Conservation (phyloP, 768 basidiomycete genomes). For the Panaeolus papilionaceus region DNA sequence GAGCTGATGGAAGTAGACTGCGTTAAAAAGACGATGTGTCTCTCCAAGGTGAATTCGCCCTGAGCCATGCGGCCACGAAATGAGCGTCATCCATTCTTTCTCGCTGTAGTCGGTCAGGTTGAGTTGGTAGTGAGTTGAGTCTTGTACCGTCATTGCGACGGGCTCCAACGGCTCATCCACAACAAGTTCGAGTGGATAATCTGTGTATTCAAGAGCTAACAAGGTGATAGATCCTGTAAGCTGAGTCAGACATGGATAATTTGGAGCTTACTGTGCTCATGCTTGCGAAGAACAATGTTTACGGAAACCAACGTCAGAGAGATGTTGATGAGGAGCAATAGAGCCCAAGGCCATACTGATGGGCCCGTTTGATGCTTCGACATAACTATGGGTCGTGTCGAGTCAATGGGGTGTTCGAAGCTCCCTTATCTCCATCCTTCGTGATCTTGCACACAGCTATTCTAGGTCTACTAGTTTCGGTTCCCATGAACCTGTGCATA, state of each 20-base stretch:
- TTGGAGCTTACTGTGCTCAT: not conserved
- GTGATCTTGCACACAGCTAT: not conserved
- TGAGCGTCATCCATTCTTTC: not conserved
- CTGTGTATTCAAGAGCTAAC: not conserved
- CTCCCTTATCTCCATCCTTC: not conserved
- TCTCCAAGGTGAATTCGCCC: constrained; percentile 32
- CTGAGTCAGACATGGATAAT: not conserved
- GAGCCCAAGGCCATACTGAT: not conserved
- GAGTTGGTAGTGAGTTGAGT: not conserved
- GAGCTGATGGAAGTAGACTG: constrained; percentile 35
- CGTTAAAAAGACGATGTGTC: constrained; percentile 26
- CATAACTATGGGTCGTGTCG: not conserved
- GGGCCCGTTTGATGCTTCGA: not conserved
- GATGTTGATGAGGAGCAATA: not conserved
- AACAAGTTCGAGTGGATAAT: not conserved
- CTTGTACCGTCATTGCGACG: not conserved
- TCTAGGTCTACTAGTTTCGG: not conserved
- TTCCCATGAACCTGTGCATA: not conserved
- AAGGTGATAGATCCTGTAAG: not conserved
- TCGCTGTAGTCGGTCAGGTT: not conserved
- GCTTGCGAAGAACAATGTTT: not conserved
- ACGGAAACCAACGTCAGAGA: not conserved
- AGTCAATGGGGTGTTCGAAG: not conserved
- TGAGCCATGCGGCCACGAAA: constrained; percentile 24
- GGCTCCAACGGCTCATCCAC: not conserved